Base-by-base conservation (phyloP, 257 asterid genomes). In the Ilex asprella region DNA sequence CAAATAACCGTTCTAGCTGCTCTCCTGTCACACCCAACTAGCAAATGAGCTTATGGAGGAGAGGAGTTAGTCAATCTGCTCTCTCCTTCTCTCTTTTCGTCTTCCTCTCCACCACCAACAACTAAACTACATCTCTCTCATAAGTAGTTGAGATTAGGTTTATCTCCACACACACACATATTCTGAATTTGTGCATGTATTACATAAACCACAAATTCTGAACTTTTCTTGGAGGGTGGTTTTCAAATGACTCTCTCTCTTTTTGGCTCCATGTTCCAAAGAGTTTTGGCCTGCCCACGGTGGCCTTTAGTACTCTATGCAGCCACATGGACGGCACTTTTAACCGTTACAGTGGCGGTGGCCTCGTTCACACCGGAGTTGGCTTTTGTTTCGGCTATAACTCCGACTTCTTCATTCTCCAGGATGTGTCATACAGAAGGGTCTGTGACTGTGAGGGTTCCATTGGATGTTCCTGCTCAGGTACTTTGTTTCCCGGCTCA, bases 401-500 rank as follows among this genome's bases (percentile, higher is more conserved):
- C 54, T 3, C 54, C 54, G 14, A 15, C 11, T 49, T 49, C 54
- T 3, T 7, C 54, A 3, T 65, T 73, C 61, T 78, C 94, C 10
- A 52, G 44, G 72, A 72, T 77, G 50, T 88, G 96, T 70, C 58
- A 61, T 1, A 27, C 46, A 21, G 66, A 52, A 9, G 80, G 82
- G 61, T 65, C 68, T 50, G 70, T 84, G 57, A 74, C 68, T 50
- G 70, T 84, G 57, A 74, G 94, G 70, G 63, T 88, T 76, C 96
- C 98, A 43, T 73, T 88, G 5, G 98, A 91, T 74, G 2, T 75
- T 67, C 95, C 98, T 52, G 71, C 82, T 0, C 89, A 84, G 65
- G 62, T 54, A 1, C 67, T 88, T 10, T 91, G 96, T 71, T 74
- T 91, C 30, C 94, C 89, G 7, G 71, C 68, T 31, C 67, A 84